Conservation (phyloP, 2,329 filamentous ascomycete species). For the Colletotrichum kahawae region DNA sequence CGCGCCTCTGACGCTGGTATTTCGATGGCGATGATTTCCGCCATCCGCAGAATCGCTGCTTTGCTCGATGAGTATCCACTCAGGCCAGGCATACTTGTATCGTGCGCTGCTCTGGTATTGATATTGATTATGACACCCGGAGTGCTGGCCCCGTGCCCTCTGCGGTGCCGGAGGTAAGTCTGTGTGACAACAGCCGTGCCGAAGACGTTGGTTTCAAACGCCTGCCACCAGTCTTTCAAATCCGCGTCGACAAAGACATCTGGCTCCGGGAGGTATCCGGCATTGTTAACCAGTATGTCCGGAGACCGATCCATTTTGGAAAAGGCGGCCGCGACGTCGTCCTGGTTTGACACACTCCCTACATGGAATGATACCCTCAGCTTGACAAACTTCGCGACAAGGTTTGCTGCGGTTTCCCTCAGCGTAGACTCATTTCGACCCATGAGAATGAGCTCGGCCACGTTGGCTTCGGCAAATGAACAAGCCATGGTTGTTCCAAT, state of each 20-base stretch:
- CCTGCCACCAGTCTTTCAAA: background rate
- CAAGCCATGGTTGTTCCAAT: slow-evolving; percentile 71
- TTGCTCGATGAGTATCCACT: slow-evolving; percentile 77
- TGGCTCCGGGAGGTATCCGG: background rate
- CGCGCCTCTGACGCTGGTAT: background rate
- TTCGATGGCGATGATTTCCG: slow-evolving; percentile 71
- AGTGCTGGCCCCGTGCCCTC: background rate
- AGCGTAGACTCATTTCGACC: slow-evolving; percentile 37
- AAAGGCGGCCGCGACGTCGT: background rate
- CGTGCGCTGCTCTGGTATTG: slow-evolving; percentile 1
- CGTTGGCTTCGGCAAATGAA: slow-evolving; percentile 51
- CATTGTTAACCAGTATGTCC: background rate
- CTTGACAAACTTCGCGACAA: background rate
- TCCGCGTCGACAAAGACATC: background rate
- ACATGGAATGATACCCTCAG: background rate
- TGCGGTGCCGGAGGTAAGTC: background rate
- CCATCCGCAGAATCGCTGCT: slow-evolving; percentile 74
- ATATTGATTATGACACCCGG: background rate
- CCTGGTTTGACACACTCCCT: background rate
- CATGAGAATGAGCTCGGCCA: slow-evolving; percentile 40
- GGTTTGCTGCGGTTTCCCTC: background rate
- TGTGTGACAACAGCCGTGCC: background rate
- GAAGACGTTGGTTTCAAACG: slow-evolving; percentile 5
- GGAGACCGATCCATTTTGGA: background rate
- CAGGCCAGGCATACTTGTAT: slow-evolving; percentile 44